A percentile compares a stretch with the other conserved stretches of the same genome.
phyloP scores from a whole-genome alignment of 2,329 filamentous ascomycete species.

The Cladosporium phlei region DNA sequence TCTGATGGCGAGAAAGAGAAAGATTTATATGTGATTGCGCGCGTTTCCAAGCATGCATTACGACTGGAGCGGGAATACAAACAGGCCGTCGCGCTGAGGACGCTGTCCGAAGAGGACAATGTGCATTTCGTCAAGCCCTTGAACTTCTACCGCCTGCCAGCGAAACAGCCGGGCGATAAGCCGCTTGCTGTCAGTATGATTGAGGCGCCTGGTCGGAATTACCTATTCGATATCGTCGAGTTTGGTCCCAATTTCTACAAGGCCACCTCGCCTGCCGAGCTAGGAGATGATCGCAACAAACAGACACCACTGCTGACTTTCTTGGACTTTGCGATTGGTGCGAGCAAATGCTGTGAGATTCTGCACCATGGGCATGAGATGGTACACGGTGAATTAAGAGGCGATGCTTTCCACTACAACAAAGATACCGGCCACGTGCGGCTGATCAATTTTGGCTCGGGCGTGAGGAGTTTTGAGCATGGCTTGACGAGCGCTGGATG shows the following conservation, averaged over 20 bases:
- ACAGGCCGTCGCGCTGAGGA: constrained; percentile 56
- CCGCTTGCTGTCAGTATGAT: constrained; percentile 77
- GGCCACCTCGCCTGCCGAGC: constrained; percentile 21
- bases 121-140: constrained; percentile 76
- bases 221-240: constrained; percentile 64
- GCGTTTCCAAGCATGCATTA: constrained; percentile 75
- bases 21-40: constrained; percentile 62
- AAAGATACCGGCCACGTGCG: constrained; percentile 65
- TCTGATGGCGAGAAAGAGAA: constrained; percentile 23
- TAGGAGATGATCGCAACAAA: constrained; percentile 13
- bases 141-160: constrained; percentile 68
- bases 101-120: constrained; percentile 47
- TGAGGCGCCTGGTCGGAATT: constrained; percentile 70
- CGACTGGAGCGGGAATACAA: constrained; percentile 85
- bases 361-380: constrained; percentile 84
- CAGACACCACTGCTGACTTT: constrained; percentile 58
- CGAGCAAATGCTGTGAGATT: constrained; percentile 78
- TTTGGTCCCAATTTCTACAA: constrained; percentile 61
- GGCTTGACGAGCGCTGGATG: constrained; percentile 79
- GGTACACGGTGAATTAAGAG: constrained; percentile 85
- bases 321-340: constrained; percentile 85
- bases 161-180: constrained; percentile 63
- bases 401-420: constrained; percentile 87
- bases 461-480: constrained; percentile 83
- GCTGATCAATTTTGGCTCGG: constrained; percentile 80